These are phyloP conservation scores for Rheum nobile DNA, from an alignment of 148 eudicot genomes.

Conservation along the genomic window DNA sequence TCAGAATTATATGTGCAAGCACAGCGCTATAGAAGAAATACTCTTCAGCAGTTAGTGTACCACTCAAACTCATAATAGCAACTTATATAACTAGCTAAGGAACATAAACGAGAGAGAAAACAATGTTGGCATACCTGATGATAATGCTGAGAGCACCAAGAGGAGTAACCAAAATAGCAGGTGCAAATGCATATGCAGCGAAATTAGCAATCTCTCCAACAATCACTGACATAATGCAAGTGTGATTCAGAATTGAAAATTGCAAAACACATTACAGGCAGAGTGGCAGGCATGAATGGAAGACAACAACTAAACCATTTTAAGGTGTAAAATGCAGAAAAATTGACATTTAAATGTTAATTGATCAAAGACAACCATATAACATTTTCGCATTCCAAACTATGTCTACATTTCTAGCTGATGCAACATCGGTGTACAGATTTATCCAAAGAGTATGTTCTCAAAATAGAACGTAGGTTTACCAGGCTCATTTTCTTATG, in stretches of 20 bases:
- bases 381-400: background rate
- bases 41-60: background rate
- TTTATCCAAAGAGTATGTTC: background rate
- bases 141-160: conserved; percentile 87
- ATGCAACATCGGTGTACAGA: background rate
- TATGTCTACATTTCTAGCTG: background rate
- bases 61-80: background rate
- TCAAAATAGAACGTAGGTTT: background rate
- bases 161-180: conserved; percentile 81
- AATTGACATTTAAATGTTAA: background rate
- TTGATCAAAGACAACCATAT: background rate
- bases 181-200: conserved; percentile 90
- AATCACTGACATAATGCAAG: conserved; percentile 42
- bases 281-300: too few species aligned
- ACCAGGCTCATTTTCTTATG: background rate
- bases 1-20: conserved; percentile 61
- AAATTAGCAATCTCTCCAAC: conserved; percentile 80
- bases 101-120: background rate
- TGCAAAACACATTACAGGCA: background rate
- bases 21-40: conserved; percentile 40
- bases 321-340: background rate
- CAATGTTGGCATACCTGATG: conserved; percentile 34
- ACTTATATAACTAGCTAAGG: background rate
- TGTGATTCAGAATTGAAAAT: background rate
- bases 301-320: background rate